Evolutionary conservation across 148 eudicot species (phyloP).

Genomic region (Arctostaphylos glauca): DNA sequence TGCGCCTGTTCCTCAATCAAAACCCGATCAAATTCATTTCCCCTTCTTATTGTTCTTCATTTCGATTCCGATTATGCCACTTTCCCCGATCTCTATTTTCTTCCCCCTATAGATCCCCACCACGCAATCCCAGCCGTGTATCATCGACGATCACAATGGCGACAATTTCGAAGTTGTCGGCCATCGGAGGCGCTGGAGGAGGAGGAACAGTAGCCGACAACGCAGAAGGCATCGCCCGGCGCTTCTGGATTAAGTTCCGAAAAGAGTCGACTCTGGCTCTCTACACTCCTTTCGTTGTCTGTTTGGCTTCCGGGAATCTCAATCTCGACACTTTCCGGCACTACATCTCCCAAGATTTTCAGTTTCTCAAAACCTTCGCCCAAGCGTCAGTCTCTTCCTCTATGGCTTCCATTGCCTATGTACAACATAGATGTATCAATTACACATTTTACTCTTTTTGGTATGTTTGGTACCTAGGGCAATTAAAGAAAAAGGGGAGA

Average conservation of each 20-base stretch:
- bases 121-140: background rate
- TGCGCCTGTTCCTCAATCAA: slow-evolving; percentile 28
- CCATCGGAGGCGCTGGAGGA: slow-evolving; percentile 37
- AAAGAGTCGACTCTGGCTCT: slow-evolving; percentile 54
- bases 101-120: background rate
- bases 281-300: slow-evolving; percentile 72
- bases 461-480: background rate
- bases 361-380: slow-evolving; percentile 77
- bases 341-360: slow-evolving; percentile 78
- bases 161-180: slow-evolving; percentile 31
- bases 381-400: slow-evolving; percentile 54
- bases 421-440: background rate
- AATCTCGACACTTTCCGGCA: slow-evolving; percentile 54
- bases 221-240: slow-evolving; percentile 58
- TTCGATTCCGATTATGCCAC: background rate
- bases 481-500: background rate
- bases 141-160: slow-evolving; percentile 33
- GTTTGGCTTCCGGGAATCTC: slow-evolving; percentile 70
- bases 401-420: background rate
- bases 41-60: background rate
- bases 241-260: slow-evolving; percentile 59
- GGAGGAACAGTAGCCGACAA: slow-evolving; percentile 26
- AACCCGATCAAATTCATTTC: slow-evolving; percentile 23
- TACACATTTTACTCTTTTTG: background rate
- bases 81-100: background rate